Evolutionary conservation across 768 basidiomycete species (phyloP), one percentile per base, ranked within the genome.

Genomic region (Boletus subparvulus): DNA sequence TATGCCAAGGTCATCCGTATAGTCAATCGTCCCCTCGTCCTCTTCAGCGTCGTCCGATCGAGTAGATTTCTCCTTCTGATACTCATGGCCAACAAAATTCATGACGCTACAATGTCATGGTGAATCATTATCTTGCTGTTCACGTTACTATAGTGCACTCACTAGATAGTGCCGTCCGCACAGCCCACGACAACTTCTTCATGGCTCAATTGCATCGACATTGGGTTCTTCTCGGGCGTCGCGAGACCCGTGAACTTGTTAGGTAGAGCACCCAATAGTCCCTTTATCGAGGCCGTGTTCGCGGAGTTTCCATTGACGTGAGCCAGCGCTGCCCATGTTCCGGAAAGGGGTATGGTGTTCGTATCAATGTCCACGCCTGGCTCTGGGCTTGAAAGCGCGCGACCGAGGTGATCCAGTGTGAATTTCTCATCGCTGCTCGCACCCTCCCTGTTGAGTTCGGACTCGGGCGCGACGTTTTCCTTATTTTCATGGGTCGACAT

Each of bases 141-240:
- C 21, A 32, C 21, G 28, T 37, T 37, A 50, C 1, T 4, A 13
- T 3, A 10, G 41, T 4, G 48, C 14, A 78, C 90, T 75, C 60
- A 94, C 91, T 94, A 94, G 63, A 94, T 94, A 4, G 90, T 92
- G 14, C 92, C 92, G 71, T 94, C 92, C 28, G 90, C 90, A 76
- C 92, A 94, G 0, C 92, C 92, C 30, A 94, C 90, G 17, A 94
- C 92, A 1, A 94, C 88, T 67, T 94, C 91, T 66, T 94, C 92
- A 62, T 93, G 89, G 62, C 88, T 92, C 64, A 95, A 70, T 61
- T 92, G 91, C 86, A 96, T 90, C 59, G 89, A 90, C 93, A 94
- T 94, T 9, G 93, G 94, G 64, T 95, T 94, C 81, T 94, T 92
- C 73, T 90, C 93, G 2, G 94, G 92, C 24, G 84, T 89, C 32